Evolutionary conservation across 805 yeast genomes (phyloP).

Genomic region (Millerozyma acaciae): DNA sequence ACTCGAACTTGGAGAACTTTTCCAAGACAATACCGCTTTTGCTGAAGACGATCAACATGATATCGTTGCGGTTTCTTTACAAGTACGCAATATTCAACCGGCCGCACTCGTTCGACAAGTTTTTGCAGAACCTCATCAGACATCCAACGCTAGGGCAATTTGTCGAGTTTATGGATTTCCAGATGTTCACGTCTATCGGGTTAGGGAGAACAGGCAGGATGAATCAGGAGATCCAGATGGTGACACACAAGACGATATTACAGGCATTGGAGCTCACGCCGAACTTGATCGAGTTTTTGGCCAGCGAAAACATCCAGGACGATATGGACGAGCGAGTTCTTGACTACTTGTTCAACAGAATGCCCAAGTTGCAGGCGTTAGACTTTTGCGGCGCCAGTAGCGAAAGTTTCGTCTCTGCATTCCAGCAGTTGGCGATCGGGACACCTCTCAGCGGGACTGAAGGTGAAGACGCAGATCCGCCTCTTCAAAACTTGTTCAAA

Average conservation of each 20-base stretch:
- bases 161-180: conserved; percentile 78
- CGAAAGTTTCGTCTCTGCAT: conserved; percentile 54
- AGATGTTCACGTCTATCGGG: conserved; percentile 85
- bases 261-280: conserved; percentile 61
- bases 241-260: conserved; percentile 67
- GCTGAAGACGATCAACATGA: conserved; percentile 53
- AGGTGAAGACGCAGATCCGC: conserved; percentile 4
- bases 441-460: conserved; percentile 11
- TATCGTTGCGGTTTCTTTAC: conserved; percentile 56
- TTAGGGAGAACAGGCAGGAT: conserved; percentile 84
- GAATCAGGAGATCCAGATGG: conserved; percentile 90
- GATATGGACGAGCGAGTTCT: conserved; percentile 67
- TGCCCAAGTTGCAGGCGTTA: conserved; percentile 58
- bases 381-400: conserved; percentile 91
- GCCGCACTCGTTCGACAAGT: conserved; percentile 73
- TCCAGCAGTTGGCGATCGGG: conserved; percentile 40
- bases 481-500: conserved; percentile 27
- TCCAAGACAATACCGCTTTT: conserved; percentile 52
- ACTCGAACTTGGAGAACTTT: conserved; percentile 49
- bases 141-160: conserved; percentile 49
- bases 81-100: conserved; percentile 71
- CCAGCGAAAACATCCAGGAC: conserved; percentile 79
- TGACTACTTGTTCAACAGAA: conserved; percentile 48
- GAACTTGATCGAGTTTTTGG: conserved; percentile 72
- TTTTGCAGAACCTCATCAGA: conserved; percentile 50